Conservation (phyloP, 495 filamentous ascomycete species). For the Penicillium maclennaniae region DNA sequence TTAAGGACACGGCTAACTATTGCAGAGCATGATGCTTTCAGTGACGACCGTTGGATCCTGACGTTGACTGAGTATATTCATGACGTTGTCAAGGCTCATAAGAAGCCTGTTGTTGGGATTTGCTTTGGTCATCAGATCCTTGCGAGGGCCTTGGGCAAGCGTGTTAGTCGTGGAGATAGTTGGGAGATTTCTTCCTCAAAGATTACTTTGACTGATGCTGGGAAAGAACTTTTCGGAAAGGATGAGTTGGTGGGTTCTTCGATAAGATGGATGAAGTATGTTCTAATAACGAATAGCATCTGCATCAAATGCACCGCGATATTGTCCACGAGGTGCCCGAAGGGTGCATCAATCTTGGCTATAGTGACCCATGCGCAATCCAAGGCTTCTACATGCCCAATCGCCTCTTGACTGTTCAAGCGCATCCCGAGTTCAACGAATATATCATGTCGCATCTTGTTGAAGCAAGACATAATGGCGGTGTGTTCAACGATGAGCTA, state of each 20-base stretch:
- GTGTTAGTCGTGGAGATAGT: slow-evolving; percentile 59
- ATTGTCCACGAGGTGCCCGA: slow-evolving; percentile 60
- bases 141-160: slow-evolving; percentile 66
- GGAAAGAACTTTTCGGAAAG: slow-evolving; percentile 64
- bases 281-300: slow-evolving; percentile 40
- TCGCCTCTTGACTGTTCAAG: slow-evolving; percentile 70
- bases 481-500: slow-evolving; percentile 60
- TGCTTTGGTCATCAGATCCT: slow-evolving; percentile 95
- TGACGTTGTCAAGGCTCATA: slow-evolving; percentile 45
- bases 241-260: slow-evolving; percentile 55
- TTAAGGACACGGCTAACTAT: neutral
- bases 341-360: slow-evolving; percentile 60
- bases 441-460: slow-evolving; percentile 68
- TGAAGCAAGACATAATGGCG: slow-evolving; percentile 51
- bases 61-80: slow-evolving; percentile 62
- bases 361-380: slow-evolving; percentile 58
- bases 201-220: slow-evolving; percentile 60
- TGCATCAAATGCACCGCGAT: slow-evolving; percentile 89
- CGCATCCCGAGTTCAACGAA: slow-evolving; percentile 81
- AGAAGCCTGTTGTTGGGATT: slow-evolving; percentile 68
- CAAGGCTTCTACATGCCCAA: slow-evolving; percentile 70
- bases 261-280: neutral
- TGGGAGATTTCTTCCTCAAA: slow-evolving; percentile 77
- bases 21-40: slow-evolving; percentile 54
- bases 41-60: slow-evolving; percentile 67